These are phyloP conservation scores for Aspergillus conjunctus DNA, from an alignment of 495 filamentous ascomycete genomes.

Conservation along the genomic window DNA sequence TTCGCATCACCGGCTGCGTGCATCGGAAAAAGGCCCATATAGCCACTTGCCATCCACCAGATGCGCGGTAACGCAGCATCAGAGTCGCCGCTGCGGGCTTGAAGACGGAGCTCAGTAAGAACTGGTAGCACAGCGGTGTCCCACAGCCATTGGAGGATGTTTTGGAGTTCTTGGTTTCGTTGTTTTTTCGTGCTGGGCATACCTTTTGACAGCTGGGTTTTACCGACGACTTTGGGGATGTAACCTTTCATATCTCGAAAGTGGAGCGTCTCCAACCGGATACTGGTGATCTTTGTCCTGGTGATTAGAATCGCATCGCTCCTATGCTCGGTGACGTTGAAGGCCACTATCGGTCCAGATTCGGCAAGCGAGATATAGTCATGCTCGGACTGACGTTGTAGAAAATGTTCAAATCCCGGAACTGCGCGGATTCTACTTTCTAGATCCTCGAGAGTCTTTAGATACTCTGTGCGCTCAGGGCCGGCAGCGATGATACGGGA, in stretches of 20 bases:
- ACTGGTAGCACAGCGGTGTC: neutral
- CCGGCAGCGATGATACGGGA: neutral
- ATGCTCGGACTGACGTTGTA: neutral
- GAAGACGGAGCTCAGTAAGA: neutral
- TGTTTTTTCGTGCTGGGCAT: neutral
- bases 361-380: neutral
- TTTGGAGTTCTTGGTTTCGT: conserved; percentile 1
- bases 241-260: neutral
- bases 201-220: neutral
- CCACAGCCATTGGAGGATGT: conserved; percentile 10
- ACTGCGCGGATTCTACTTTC: neutral
- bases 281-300: neutral
- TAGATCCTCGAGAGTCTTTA: too few species aligned
- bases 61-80: neutral
- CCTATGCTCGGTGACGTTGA: conserved; percentile 3
- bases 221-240: neutral
- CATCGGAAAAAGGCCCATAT: conserved; percentile 8
- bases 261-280: neutral
- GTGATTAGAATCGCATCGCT: conserved; percentile 11
- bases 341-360: neutral
- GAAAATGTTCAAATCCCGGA: neutral
- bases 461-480: too few species aligned
- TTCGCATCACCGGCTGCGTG: conserved; percentile 18
- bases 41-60: conserved; percentile 15
- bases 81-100: too few species aligned